Base-by-base conservation (phyloP, 1,139 yeast genomes). In the Komagataea norvegica region DNA sequence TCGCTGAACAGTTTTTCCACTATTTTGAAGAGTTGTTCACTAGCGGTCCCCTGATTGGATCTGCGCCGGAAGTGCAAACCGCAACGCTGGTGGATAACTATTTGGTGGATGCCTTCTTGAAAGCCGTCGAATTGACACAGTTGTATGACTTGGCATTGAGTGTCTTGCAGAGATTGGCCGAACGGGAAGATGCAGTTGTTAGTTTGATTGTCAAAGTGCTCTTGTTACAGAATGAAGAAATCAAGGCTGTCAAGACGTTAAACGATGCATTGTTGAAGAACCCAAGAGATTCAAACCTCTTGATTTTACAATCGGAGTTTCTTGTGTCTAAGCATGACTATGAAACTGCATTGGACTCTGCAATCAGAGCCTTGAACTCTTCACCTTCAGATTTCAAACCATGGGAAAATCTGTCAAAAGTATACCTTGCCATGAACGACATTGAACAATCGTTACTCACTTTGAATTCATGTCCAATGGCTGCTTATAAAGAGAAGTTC, bases 401-500 rank as follows among this genome's bases (percentile, higher is more conserved):
- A n/a, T 91, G 99, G 99, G 77, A 85, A 11, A 67, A 74, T 40
- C 65, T 93, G 41, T 88, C 89, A 3, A 72, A 75, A 50, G 80
- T 82, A 2, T 87, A 91, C 57, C 79, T 91, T 32, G 74, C 77
- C 43, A 64, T 74, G 46, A 86, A 80, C 38, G 93, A 91, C 59
- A 83, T 79, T 55, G 91, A 84, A 54, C 81, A 82, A 56, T 95
- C 97, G 0, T 70, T 93, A 41, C 64, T 89, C 42, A 80, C 96
- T 0, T 70, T 91, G 49, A 91, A 91, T 57, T 84, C 96, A 3
- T 85, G 96, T 52, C 98, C 98, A 14, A 88, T 91, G 95, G 83
- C 89, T 50, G 77, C 93, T 1, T 78, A 79, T 50, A 80, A 78
- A 52, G 94, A 86, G 45, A 75, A 77, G 68, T 94, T 62, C 75